These are phyloP conservation scores for Leishmania major DNA, from an alignment of 208 protist genomes.

Conservation along the genomic window DNA sequence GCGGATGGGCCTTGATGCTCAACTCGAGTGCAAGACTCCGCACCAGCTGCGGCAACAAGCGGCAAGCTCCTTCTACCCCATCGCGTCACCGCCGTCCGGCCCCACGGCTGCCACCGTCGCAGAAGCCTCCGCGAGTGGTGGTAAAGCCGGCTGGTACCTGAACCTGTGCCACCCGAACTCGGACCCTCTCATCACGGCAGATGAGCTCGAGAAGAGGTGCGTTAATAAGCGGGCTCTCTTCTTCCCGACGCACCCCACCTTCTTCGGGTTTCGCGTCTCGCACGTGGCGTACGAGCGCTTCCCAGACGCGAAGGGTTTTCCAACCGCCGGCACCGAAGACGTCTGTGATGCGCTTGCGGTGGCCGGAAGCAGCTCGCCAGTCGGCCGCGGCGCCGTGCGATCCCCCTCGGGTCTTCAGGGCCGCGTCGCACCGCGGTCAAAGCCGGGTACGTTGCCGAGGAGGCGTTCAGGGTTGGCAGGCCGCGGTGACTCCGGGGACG, in stretches of 20 bases:
- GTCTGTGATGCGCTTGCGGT: not conserved
- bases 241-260: slow-evolving; percentile 62
- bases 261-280: slow-evolving; percentile 79
- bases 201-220: slow-evolving; percentile 55
- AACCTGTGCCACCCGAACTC: slow-evolving; percentile 31
- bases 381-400: slow-evolving; percentile 9
- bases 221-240: slow-evolving; percentile 56
- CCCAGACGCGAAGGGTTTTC: slow-evolving; percentile 31
- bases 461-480: not conserved
- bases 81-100: not conserved
- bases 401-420: not conserved
- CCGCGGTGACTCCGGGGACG: not conserved
- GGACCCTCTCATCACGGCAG: slow-evolving; percentile 44
- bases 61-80: not conserved
- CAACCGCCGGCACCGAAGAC: not conserved
- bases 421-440: not conserved
- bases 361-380: not conserved
- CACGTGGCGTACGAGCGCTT: slow-evolving; percentile 51
- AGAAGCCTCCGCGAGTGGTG: not conserved
- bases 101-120: not conserved
- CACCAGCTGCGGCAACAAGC: not conserved
- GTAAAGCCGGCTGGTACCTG: slow-evolving; percentile 20
- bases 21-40: slow-evolving; percentile 16
- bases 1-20: slow-evolving; percentile 57
- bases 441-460: not conserved